A percentile compares a stretch with the other conserved stretches of the same genome.
Evolutionary conservation across 768 basidiomycete species (phyloP).

Genomic region (Postia placenta): DNA sequence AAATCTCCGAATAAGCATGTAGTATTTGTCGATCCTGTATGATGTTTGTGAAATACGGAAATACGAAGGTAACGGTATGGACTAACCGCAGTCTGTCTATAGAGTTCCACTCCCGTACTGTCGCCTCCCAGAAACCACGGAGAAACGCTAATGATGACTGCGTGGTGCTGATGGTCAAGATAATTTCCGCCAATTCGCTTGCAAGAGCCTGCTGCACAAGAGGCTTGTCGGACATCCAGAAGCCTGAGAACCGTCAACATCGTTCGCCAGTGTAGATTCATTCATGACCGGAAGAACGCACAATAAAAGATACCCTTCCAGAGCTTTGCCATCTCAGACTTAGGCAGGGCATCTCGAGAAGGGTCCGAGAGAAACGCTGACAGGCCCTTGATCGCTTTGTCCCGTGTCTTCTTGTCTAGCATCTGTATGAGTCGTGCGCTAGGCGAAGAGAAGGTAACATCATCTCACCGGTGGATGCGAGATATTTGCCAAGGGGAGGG

Average conservation of each 20-base stretch:
- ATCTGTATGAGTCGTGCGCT: background rate
- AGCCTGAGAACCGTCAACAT: constrained; percentile 46
- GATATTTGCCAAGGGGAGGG: constrained; percentile 81
- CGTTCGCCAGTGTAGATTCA: background rate
- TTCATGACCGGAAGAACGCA: constrained; percentile 28
- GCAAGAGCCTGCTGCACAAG: constrained; percentile 92
- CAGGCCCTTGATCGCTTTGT: constrained; percentile 83
- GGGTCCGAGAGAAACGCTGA: constrained; percentile 72
- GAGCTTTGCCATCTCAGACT: constrained; percentile 80
- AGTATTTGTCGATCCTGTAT: constrained; percentile 91
- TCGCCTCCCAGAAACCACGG: constrained; percentile 86
- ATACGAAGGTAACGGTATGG: background rate
- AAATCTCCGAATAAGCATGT: constrained; percentile 88
- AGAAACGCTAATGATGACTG: constrained; percentile 68
- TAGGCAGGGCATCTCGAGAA: constrained; percentile 49
- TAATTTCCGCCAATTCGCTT: constrained; percentile 73
- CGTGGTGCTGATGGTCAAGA: constrained; percentile 59
- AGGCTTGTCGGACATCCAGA: constrained; percentile 99
- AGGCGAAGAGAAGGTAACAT: background rate
- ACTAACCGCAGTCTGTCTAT: constrained; percentile 84
- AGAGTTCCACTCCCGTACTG: constrained; percentile 88
- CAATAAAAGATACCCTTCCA: constrained; percentile 99
- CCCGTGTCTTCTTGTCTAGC: constrained; percentile 85
- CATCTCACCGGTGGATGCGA: constrained; percentile 83
- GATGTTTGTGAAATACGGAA: background rate